These are phyloP conservation scores for Mycena pura DNA, from an alignment of 768 basidiomycete genomes.

Conservation along the genomic window DNA sequence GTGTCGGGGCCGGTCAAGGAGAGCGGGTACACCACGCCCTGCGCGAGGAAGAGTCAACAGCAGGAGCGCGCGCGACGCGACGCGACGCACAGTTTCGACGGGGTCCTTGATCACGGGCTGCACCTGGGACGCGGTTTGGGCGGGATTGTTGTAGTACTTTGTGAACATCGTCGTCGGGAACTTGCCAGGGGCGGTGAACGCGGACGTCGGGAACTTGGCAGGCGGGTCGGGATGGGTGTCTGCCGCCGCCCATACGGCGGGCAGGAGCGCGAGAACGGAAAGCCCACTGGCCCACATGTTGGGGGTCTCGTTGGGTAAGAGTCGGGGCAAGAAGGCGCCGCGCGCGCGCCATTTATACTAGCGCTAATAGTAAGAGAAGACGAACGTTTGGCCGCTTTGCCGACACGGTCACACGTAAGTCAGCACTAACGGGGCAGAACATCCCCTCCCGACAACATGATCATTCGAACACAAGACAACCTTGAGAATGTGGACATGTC, in stretches of 20 bases:
- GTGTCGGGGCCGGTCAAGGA: slow-evolving; percentile 67
- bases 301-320: no score
- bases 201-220: no score
- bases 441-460: no score
- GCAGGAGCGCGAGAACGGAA: neutral
- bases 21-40: slow-evolving; percentile 61
- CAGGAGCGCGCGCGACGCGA: slow-evolving; percentile 8
- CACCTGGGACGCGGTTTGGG: slow-evolving; percentile 72
- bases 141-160: slow-evolving; percentile 76
- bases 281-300: neutral
- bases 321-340: no score
- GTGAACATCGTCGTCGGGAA: slow-evolving; percentile 72
- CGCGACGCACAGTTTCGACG: slow-evolving; percentile 54
- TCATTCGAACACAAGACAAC: no score
- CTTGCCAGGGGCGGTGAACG: slow-evolving; percentile 63
- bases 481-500: no score
- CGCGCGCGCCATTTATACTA: no score
- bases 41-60: neutral
- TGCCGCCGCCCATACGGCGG: slow-evolving; percentile 6
- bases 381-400: no score
- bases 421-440: no score
- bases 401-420: no score
- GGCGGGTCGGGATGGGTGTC: slow-evolving; percentile 17
- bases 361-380: no score
- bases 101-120: slow-evolving; percentile 83